Percentiles rank a stretch among this genome's conserved stretches.
Evolutionary conservation across 2,329 filamentous ascomycete species (phyloP).

Genomic region (Arthrobotrys megalospora): DNA sequence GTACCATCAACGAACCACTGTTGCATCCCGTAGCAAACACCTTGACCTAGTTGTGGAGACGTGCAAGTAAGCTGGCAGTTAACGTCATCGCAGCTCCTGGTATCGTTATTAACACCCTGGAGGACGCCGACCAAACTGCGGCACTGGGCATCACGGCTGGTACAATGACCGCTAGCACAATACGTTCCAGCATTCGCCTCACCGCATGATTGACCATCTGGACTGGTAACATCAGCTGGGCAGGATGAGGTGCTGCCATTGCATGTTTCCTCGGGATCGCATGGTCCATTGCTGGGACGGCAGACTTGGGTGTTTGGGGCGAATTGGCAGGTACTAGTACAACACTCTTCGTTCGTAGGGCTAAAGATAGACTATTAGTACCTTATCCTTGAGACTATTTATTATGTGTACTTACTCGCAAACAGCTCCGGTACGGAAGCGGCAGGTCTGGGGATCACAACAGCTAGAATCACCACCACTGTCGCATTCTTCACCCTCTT

Average conservation of each 20-base stretch:
- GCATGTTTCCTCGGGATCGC: conserved; percentile 89
- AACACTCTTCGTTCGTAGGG: conserved; percentile 88
- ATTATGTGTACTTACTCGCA: conserved; percentile 72
- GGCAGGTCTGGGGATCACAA: conserved; percentile 89
- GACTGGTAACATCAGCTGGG: conserved; percentile 78
- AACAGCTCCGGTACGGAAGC: conserved; percentile 80
- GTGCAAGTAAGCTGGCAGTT: conserved; percentile 83
- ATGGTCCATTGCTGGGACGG: conserved; percentile 82
- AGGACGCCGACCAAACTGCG: conserved; percentile 81
- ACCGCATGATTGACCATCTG: conserved; percentile 82
- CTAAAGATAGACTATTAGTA: conserved; percentile 39
- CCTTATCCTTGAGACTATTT: neutral
- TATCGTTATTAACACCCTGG: conserved; percentile 80
- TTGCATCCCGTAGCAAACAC: conserved; percentile 81
- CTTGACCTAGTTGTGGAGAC: conserved; percentile 77
- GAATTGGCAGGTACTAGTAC: conserved; percentile 77
- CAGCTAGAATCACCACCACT: conserved; percentile 89
- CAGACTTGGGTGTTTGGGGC: conserved; percentile 80
- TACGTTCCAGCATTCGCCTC: conserved; percentile 72
- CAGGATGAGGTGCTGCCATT: conserved; percentile 80
- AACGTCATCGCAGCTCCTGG: conserved; percentile 80
- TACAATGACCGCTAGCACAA: conserved; percentile 95
- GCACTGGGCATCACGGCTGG: conserved; percentile 90
- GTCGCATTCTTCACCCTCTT: conserved; percentile 93
- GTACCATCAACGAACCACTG: conserved; percentile 97